Percentiles rank a stretch among this genome's conserved stretches.
These are phyloP conservation scores for Exophiala spinifera DNA, from an alignment of 2,329 filamentous ascomycete species.

Conservation along the genomic window DNA sequence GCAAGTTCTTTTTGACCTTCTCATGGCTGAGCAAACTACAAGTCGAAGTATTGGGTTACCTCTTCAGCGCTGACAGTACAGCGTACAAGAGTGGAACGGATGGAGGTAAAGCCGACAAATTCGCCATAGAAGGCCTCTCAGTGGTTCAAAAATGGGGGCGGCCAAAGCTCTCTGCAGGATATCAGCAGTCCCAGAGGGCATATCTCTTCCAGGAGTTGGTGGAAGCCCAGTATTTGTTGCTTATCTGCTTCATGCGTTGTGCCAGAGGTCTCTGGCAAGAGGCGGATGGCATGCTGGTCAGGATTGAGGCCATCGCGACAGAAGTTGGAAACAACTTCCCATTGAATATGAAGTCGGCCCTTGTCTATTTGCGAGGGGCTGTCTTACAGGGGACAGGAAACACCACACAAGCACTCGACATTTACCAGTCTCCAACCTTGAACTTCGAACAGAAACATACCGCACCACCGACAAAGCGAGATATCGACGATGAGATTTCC, in stretches of 20 bases:
- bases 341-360: conserved; percentile 51
- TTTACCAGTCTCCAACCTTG: conserved; percentile 64
- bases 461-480: conserved; percentile 21
- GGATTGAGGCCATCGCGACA: conserved; percentile 50
- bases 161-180: conserved; percentile 29
- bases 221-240: conserved; percentile 66
- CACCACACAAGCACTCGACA: conserved; percentile 62
- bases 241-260: conserved; percentile 67
- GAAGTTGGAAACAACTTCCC: conserved; percentile 41
- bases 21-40: conserved; percentile 61
- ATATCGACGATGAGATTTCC: conserved; percentile 22
- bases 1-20: conserved; percentile 51
- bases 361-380: conserved; percentile 70
- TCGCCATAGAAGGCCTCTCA: conserved; percentile 54
- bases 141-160: conserved; percentile 32
- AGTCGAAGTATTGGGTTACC: conserved; percentile 58
- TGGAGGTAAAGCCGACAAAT: conserved; percentile 54
- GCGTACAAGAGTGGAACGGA: conserved; percentile 55
- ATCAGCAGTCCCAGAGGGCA: conserved; percentile 25
- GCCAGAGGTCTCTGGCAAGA: conserved; percentile 67
- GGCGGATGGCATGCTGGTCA: conserved; percentile 57
- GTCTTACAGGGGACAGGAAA: conserved; percentile 75
- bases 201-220: conserved; percentile 60
- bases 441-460: conserved; percentile 41
- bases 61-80: conserved; percentile 56